These are phyloP conservation scores for Nakazawaea wickerhamii DNA, from an alignment of 805 yeast genomes.

Conservation along the genomic window DNA sequence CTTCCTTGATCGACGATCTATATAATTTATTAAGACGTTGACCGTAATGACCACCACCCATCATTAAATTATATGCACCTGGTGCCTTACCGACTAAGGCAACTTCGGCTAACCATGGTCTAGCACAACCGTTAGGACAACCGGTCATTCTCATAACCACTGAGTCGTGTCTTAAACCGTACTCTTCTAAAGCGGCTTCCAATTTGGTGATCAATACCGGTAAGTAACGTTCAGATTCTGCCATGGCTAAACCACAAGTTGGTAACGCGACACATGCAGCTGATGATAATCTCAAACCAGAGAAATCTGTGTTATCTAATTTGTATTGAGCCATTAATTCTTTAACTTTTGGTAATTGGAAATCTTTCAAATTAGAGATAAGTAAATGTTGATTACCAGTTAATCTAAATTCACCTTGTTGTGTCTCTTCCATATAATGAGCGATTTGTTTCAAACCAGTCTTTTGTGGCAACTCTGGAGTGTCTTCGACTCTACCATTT, in stretches of 20 bases:
- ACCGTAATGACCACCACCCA: slow-evolving; percentile 96
- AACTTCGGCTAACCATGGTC: slow-evolving; percentile 97
- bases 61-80: slow-evolving; percentile 87
- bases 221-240: slow-evolving; percentile 90
- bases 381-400: slow-evolving; percentile 95
- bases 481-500: slow-evolving; percentile 94
- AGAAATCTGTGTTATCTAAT: slow-evolving; percentile 76
- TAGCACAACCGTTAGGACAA: slow-evolving; percentile 97
- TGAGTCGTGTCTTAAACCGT: slow-evolving; percentile 90
- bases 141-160: slow-evolving; percentile 98
- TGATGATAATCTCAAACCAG: slow-evolving; percentile 82
- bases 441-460: slow-evolving; percentile 81
- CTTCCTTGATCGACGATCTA: slow-evolving; percentile 84
- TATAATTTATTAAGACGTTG: slow-evolving; percentile 87
- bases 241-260: slow-evolving; percentile 98
- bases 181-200: slow-evolving; percentile 84
- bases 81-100: slow-evolving; percentile 94
- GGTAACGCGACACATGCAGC: slow-evolving; percentile 98
- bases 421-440: slow-evolving; percentile 48
- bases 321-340: slow-evolving; percentile 62
- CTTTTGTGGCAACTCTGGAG: slow-evolving; percentile 85
- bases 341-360: slow-evolving; percentile 59
- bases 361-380: slow-evolving; percentile 66
- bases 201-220: slow-evolving; percentile 78
- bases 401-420: slow-evolving; percentile 83